Base-by-base conservation (phyloP, 2,329 filamentous ascomycete genomes). In the Stenocarpella maydis region DNA sequence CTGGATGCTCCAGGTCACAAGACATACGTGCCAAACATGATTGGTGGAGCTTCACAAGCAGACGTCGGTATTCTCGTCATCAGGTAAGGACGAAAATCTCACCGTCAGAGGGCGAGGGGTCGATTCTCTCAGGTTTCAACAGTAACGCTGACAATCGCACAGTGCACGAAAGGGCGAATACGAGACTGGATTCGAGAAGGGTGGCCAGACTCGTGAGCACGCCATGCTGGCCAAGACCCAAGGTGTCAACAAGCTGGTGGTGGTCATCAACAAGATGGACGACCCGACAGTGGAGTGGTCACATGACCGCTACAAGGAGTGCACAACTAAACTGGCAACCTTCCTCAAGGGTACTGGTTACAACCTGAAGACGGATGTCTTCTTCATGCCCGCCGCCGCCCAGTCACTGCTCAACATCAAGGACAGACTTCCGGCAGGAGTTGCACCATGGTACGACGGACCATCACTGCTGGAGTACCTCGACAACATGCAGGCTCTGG, bases 211-310 rank as follows among this genome's bases (percentile, higher is more conserved):
- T 66, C 90, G 96, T 79, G 96, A 99, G 87, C 95, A 98, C 82
- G 96, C 97, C 68, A 94, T 99, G 86, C 87, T 99, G 78, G 97
- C 97, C 74, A 97, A 98, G 84, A 99, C 97, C 0, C 95, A 97
- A 79, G 96, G 96, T 82, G 96, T 99, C 71, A 97, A 97, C 87
- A 98, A 98, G 84, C 87, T 99, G 68, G 86, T 98, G 54, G 91
- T 99, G 37, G 96, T 88, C 65, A 95, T 98, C 79, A 99, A 99
- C 89, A 99, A 99, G 87, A 99, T 99, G 97, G 96, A 99, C 78
- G 96, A 99, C 79, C 86, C 91, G 14, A 99, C 96, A 3, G 97
- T 99, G 64, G 89, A 97, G 77, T 99, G 97, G 97, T 96, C 92
- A 67, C 90, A 98, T 76, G 92, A 93, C 49, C 91, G 96, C 68